Percentiles rank a stretch among this genome's conserved stretches.
Evolutionary conservation across 305 asterid species (phyloP).

Genomic region (Solanum aculeatissimum): DNA sequence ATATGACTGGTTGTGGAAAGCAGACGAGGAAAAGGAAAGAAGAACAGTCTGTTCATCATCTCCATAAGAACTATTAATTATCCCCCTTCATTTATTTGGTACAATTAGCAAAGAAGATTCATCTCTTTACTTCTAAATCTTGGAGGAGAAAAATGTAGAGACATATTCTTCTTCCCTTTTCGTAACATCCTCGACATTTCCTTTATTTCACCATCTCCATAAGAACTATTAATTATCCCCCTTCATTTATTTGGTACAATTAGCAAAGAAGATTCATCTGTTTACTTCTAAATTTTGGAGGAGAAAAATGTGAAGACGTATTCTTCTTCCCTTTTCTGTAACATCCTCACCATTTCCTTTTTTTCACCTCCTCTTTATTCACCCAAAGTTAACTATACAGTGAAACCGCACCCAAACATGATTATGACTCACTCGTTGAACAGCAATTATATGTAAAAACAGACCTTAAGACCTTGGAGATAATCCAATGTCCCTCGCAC

Average conservation of each 20-base stretch:
- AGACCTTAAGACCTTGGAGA: conserved; percentile 98
- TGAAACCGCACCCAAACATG: neutral
- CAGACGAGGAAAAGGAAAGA: neutral
- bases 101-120: neutral
- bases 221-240: neutral
- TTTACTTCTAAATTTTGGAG: neutral
- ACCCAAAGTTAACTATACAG: neutral
- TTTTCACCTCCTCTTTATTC: neutral
- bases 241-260: neutral
- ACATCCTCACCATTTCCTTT: neutral
- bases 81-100: neutral
- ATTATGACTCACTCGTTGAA: neutral
- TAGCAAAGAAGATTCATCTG: neutral
- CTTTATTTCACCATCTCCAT: neutral
- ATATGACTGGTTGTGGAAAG: neutral
- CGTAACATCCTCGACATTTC: too few species aligned
- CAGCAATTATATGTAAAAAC: neutral
- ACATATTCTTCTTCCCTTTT: neutral
- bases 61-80: neutral
- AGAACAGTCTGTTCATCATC: neutral
- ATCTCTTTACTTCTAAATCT: neutral
- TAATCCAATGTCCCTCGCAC: conserved; percentile 96
- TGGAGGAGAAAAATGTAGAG: neutral
- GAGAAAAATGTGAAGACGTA: neutral
- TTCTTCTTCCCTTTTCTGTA: neutral